Base-by-base conservation (phyloP, 1,139 yeast species). In the Geotrichum siamense region DNA sequence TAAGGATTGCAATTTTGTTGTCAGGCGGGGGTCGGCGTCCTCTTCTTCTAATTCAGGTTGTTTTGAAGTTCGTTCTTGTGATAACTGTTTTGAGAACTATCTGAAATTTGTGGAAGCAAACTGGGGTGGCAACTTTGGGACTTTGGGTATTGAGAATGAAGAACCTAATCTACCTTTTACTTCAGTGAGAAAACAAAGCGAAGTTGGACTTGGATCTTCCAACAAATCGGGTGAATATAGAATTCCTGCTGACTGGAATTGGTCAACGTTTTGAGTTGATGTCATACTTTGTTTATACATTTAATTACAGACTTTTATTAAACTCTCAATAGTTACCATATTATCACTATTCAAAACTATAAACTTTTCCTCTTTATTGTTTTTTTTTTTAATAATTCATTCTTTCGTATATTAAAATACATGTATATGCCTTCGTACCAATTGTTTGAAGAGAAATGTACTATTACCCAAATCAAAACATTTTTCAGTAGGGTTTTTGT, bases 31-130 rank as follows among this genome's bases (percentile, higher is more conserved):
- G 5, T 5, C 9, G 15, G n/a, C 6, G 8, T 9, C 6, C 5
- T 8, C 15, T 28, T 9, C 12, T 9, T 10, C 15, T 21, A 30
- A 21, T 16, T 6, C 10, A 10, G 34, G 34, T 47, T 91, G 91
- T 12, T 72, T 77, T 2, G 69, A 86, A 20, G 77, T 83, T 36
- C 79, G 87, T 59, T 93, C 89, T 2, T 89, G 97, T 61, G 81
- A 78, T 54, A 59, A 62, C 27, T 89, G 97, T 63, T 77, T 81
- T 46, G 70, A 68, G 40, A 85, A 81, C 50, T 86, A 84, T 57
- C 79, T 57, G 72, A 52, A 43, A 26, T 47, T 33, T 29, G 31
- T 40, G 5, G 43, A 40, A 5, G 26, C 13, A 9, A 25, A 39
- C 12, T 44, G 33, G 17, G 39, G 25, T 15, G 34, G 25, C 28